Evolutionary conservation across 139 green algal genomes (phyloP).

Genomic region (Mesotaenium endlicherianum): DNA sequence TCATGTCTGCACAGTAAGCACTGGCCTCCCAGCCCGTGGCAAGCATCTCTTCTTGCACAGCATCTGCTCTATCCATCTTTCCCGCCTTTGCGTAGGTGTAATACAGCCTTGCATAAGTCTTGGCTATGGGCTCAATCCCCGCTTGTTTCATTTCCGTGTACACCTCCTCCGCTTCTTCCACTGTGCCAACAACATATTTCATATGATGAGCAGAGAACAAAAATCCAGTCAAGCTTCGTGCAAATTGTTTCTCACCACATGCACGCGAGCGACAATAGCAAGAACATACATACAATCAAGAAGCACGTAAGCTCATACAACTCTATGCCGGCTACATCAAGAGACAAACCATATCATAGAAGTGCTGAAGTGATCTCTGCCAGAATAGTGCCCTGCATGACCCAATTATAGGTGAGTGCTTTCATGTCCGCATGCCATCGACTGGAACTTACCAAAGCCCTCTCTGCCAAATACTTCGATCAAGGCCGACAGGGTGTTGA

Average conservation of each 20-base stretch:
- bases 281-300: neutral
- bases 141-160: slow-evolving; percentile 9
- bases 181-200: neutral
- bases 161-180: slow-evolving; percentile 23
- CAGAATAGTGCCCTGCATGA: neutral
- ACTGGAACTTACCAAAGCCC: slow-evolving; percentile 6
- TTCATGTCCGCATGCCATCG: neutral
- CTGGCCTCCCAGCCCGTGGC: neutral
- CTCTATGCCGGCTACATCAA: neutral
- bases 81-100: slow-evolving; percentile 1
- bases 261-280: neutral
- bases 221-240: neutral
- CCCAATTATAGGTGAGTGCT: neutral
- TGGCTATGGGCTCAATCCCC: neutral
- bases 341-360: neutral
- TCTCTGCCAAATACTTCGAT: neutral
- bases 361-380: neutral
- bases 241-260: neutral
- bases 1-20: neutral
- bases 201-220: neutral
- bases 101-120: neutral
- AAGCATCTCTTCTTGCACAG: neutral
- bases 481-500: neutral
- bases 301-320: neutral
- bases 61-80: neutral